phyloP scores from a whole-genome alignment of 2,329 filamentous ascomycete genomes.

The Colletotrichum eremochloae region DNA sequence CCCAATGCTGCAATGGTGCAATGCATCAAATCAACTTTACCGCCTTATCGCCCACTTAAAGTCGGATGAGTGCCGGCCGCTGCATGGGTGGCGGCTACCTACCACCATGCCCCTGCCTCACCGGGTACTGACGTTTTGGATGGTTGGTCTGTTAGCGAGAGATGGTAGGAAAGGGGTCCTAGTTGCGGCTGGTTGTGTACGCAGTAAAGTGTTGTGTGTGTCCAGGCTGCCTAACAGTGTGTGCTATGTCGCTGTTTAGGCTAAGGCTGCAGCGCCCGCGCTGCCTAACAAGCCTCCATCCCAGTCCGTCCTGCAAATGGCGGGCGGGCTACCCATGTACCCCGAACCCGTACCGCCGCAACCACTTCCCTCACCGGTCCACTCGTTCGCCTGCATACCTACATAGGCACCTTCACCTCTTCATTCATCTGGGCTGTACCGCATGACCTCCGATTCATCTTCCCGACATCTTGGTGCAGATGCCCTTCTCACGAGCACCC shows the following conservation, averaged over 20 bases:
- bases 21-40: slow-evolving; percentile 26
- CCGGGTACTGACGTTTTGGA: slow-evolving; percentile 22
- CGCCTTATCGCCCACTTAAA: slow-evolving; percentile 29
- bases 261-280: slow-evolving; percentile 35
- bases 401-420: slow-evolving; percentile 33
- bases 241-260: slow-evolving; percentile 25
- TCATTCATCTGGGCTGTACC: slow-evolving; percentile 25
- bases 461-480: slow-evolving; percentile 29
- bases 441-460: slow-evolving; percentile 41
- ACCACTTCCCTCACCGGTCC: slow-evolving; percentile 25
- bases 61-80: slow-evolving; percentile 33
- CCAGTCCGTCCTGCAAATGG: not conserved
- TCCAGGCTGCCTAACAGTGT: slow-evolving; percentile 2
- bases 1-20: slow-evolving; percentile 34
- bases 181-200: slow-evolving; percentile 8
- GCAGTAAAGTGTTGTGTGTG: slow-evolving; percentile 29
- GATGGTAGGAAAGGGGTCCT: not conserved
- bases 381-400: slow-evolving; percentile 11
- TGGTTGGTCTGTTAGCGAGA: slow-evolving; percentile 32
- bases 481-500: slow-evolving; percentile 41
- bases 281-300: slow-evolving; percentile 36
- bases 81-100: slow-evolving; percentile 11
- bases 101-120: slow-evolving; percentile 10
- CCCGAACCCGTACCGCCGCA: not conserved
- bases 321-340: slow-evolving; percentile 22